Evolutionary conservation across 768 basidiomycete genomes (phyloP).

Genomic region (Gymnopilus dilepis): DNA sequence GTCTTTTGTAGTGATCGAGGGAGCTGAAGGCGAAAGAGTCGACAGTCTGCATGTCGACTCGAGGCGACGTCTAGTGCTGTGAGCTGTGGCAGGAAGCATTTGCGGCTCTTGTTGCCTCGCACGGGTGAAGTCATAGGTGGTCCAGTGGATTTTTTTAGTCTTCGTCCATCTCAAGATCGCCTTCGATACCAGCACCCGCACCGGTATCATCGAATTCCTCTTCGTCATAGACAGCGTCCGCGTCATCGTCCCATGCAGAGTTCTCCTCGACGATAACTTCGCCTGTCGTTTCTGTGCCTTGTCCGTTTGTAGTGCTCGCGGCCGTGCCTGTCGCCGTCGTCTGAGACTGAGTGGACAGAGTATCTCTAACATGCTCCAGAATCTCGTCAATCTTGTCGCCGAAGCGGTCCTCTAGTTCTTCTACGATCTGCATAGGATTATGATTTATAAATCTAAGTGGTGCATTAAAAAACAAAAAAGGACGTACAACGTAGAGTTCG

Average conservation of each 20-base stretch:
- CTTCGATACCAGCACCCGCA: conserved; percentile 70
- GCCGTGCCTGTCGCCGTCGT: neutral
- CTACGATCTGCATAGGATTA: conserved; percentile 74
- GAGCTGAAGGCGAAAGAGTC: too few relatives aligned
- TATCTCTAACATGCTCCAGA: conserved; percentile 54
- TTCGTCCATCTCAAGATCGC: conserved; percentile 73
- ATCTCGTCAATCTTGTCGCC: conserved; percentile 73
- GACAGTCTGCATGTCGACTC: too few relatives aligned
- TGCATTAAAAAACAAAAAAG: neutral
- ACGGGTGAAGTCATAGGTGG: neutral
- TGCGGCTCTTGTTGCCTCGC: too few relatives aligned
- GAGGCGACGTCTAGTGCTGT: too few relatives aligned
- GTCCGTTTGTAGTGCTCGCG: conserved; percentile 15
- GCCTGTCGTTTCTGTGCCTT: neutral
- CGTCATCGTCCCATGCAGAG: conserved; percentile 41
- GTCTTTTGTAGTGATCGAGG: too few relatives aligned
- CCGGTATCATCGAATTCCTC: conserved; percentile 68
- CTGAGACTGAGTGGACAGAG: conserved; percentile 14
- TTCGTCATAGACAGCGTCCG: conserved; percentile 53
- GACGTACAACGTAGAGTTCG: conserved; percentile 86
- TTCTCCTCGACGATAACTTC: conserved; percentile 32
- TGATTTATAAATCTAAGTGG: neutral
- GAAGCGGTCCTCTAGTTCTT: conserved; percentile 87
- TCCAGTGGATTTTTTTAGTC: neutral
- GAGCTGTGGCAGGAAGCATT: too few relatives aligned